Conservation (phyloP, 495 filamentous ascomycete genomes). For the Hypomontagnella monticulosa region DNA sequence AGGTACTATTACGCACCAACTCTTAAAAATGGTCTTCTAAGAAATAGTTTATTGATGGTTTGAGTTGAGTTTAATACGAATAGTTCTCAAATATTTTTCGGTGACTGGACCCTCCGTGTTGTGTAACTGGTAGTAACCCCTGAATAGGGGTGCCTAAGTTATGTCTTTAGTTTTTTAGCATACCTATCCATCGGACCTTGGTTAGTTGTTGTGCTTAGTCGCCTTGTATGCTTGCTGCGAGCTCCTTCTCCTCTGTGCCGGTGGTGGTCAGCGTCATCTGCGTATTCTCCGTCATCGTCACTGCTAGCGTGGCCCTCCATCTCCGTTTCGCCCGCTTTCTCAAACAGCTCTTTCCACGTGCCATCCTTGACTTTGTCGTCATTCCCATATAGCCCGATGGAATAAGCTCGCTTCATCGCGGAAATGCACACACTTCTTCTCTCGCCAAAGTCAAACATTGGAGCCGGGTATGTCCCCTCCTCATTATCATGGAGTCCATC, state of each 20-base stretch:
- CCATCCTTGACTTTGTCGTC: slow-evolving; percentile 67
- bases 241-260: slow-evolving; percentile 17
- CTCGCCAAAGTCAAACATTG: slow-evolving; percentile 76
- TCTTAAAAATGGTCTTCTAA: no score
- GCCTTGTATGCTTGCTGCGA: slow-evolving; percentile 45
- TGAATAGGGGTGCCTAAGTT: neutral
- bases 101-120: no score
- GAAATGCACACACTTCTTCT: slow-evolving; percentile 66
- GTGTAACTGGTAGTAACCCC: neutral
- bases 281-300: slow-evolving; percentile 44
- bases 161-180: slow-evolving; percentile 51
- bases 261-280: slow-evolving; percentile 41
- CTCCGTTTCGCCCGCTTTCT: slow-evolving; percentile 60
- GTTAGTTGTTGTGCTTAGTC: slow-evolving; percentile 26
- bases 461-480: slow-evolving; percentile 67
- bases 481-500: slow-evolving; percentile 53
- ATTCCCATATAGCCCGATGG: slow-evolving; percentile 67
- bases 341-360: slow-evolving; percentile 67
- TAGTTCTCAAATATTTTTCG: neutral
- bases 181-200: slow-evolving; percentile 57
- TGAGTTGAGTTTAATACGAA: no score
- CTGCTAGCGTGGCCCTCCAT: slow-evolving; percentile 47
- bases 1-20: no score
- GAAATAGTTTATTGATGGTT: no score
- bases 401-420: slow-evolving; percentile 72